Evolutionary conservation across 805 yeast genomes (phyloP), one percentile per base, ranked within the genome.

Genomic region (Nakazawaea wickerhamii): DNA sequence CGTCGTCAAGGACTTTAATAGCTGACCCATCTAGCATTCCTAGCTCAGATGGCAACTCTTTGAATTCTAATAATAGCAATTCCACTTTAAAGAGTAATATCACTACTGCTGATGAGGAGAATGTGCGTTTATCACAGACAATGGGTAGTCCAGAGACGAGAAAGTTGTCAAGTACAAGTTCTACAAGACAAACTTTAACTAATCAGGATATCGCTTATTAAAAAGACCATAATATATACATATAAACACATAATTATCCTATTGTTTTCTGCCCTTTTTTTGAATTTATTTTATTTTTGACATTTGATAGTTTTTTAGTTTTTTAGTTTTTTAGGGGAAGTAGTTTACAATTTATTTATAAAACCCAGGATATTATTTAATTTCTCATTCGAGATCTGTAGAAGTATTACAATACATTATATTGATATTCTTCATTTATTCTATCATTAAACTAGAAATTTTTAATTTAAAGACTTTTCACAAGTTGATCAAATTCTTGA

Each of bases 401-500:
- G n/a, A n/a, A n/a, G n/a, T n/a, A n/a, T n/a, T n/a, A n/a, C n/a
- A n/a, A n/a, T n/a, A n/a, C n/a, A n/a, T n/a, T n/a, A n/a, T n/a
- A n/a, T n/a, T n/a, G n/a, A n/a, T n/a, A n/a, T n/a, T n/a, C n/a
- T n/a, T n/a, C n/a, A n/a, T n/a, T n/a, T n/a, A n/a, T n/a, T n/a
- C n/a, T n/a, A n/a, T n/a, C n/a, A n/a, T n/a, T n/a, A n/a, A n/a
- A n/a, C n/a, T n/a, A n/a, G n/a, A n/a, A 39, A 14, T 39, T 48
- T 10, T 31, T 7, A 18, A 33, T 15, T 22, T 38, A 50, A 34
- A 70, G 45, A 4, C 70, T 59, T 8, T 61, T 57, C 14, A 70
- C 47, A 11, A 59, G 52, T 22, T 55, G 48, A 45, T 70, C 75
- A 45, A 72, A 58, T 21, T 43, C 26, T 19, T 34, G 31, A 15